These are phyloP conservation scores for Brassica balearica DNA, from an alignment of 441 rosid genomes.

Conservation along the genomic window DNA sequence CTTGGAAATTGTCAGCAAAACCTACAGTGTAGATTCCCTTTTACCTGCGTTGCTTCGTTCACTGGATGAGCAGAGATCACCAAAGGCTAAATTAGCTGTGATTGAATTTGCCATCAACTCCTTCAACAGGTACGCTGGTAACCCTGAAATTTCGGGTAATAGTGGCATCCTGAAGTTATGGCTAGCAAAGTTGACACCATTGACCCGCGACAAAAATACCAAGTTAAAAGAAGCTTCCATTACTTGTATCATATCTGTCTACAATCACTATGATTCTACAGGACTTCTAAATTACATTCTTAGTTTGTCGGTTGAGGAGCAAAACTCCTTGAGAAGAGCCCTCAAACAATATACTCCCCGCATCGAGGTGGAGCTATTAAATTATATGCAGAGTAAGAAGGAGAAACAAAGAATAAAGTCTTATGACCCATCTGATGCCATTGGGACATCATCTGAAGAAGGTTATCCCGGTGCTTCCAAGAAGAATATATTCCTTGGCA, in stretches of 20 bases:
- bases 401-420: conserved; percentile 88
- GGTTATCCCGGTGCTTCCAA: conserved; percentile 72
- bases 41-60: conserved; percentile 96
- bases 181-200: conserved; percentile 91
- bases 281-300: conserved; percentile 95
- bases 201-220: conserved; percentile 87
- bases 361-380: conserved; percentile 96
- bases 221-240: conserved; percentile 95
- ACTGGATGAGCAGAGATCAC: conserved; percentile 97
- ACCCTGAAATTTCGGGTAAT: conserved; percentile 83
- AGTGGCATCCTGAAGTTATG: conserved; percentile 90
- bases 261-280: conserved; percentile 80
- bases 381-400: conserved; percentile 93
- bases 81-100: conserved; percentile 98
- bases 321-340: conserved; percentile 90
- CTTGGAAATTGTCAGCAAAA: conserved; percentile 85
- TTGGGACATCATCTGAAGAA: conserved; percentile 93
- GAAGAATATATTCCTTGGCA: conserved; percentile 75
- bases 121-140: conserved; percentile 77
- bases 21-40: conserved; percentile 90
- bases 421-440: conserved; percentile 84
- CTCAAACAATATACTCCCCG: conserved; percentile 97
- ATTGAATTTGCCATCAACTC: conserved; percentile 91
- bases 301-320: conserved; percentile 96
- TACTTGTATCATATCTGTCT: conserved; percentile 93